Conservation (phyloP, 1,139 yeast species). For the Wickerhamiella pararugosa region DNA sequence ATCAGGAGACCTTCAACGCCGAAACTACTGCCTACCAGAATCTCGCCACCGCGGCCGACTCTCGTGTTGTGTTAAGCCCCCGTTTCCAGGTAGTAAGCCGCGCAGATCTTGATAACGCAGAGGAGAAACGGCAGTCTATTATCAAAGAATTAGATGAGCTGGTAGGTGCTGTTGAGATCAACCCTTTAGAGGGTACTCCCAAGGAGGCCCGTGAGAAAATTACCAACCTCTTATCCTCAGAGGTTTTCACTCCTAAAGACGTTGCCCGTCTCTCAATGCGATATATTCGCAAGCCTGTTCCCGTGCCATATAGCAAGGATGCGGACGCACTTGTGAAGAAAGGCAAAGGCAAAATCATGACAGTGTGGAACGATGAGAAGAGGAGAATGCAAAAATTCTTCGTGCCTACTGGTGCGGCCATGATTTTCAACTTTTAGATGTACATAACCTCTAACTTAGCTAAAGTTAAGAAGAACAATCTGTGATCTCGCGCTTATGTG, state of each 20-base stretch:
- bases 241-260: constrained; percentile 15
- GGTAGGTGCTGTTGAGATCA: constrained; percentile 9
- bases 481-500: no score
- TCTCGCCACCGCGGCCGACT: constrained; percentile 27
- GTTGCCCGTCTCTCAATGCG: constrained; percentile 24
- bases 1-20: constrained; percentile 22
- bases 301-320: constrained; percentile 14
- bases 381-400: constrained; percentile 27
- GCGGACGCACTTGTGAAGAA: constrained; percentile 25
- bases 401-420: constrained; percentile 15
- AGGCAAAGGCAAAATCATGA: constrained; percentile 28
- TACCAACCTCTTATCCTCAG: constrained; percentile 14
- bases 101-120: constrained; percentile 4
- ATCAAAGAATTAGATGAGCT: constrained; percentile 8
- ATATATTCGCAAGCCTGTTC: constrained; percentile 21
- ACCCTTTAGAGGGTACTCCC: constrained; percentile 11
- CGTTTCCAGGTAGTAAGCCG: constrained; percentile 5
- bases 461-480: no score
- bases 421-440: constrained; percentile 9
- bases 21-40: constrained; percentile 23
- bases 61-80: constrained; percentile 18
- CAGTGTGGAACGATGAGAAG: constrained; percentile 37
- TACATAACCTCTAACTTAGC: not conserved
- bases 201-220: constrained; percentile 17
- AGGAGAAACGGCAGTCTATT: not conserved